Conservation (phyloP, 2,329 filamentous ascomycete species). For the Fusarium mangiferae region DNA sequence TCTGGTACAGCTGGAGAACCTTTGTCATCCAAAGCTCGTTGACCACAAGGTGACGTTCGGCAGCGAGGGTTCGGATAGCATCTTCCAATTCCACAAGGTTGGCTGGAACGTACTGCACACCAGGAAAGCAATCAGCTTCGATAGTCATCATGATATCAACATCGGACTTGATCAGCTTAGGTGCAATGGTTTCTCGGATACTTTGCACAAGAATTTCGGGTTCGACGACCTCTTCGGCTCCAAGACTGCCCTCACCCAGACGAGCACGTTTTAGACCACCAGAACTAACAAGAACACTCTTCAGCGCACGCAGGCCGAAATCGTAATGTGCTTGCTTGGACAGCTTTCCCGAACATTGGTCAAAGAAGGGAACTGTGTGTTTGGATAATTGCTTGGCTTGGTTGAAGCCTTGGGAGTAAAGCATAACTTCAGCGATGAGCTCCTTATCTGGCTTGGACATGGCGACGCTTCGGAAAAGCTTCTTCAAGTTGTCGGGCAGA, state of each 20-base stretch:
- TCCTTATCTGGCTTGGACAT: slow-evolving; percentile 99
- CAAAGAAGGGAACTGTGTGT: slow-evolving; percentile 98
- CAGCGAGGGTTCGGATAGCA: slow-evolving; percentile 84
- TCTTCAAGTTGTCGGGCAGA: slow-evolving; percentile 98
- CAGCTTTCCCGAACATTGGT: slow-evolving; percentile 81
- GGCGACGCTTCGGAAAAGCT: slow-evolving; percentile 97
- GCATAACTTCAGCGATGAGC: slow-evolving; percentile 99
- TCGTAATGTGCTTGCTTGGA: slow-evolving; percentile 99
- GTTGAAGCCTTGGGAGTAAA: slow-evolving; percentile 99
- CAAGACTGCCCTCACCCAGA: slow-evolving; percentile 67
- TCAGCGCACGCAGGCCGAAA: slow-evolving; percentile 95
- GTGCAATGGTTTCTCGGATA: slow-evolving; percentile 96
- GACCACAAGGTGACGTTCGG: slow-evolving; percentile 86
- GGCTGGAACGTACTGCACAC: slow-evolving; percentile 91
- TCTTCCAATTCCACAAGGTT: slow-evolving; percentile 82
- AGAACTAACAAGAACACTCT: slow-evolving; percentile 98
- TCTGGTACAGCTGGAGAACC: slow-evolving; percentile 95
- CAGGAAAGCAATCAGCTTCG: slow-evolving; percentile 88
- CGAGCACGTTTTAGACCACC: slow-evolving; percentile 92
- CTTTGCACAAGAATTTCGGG: slow-evolving; percentile 99
- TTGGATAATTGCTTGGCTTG: slow-evolving; percentile 94
- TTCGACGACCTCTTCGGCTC: slow-evolving; percentile 80
- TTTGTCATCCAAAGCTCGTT: slow-evolving; percentile 98
- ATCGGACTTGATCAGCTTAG: slow-evolving; percentile 93
- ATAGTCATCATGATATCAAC: slow-evolving; percentile 88